Percentiles rank a stretch among this genome's conserved stretches.
phyloP scores from a whole-genome alignment of 352 stramenopile genomes.

The Aphanomyces stellatus region DNA sequence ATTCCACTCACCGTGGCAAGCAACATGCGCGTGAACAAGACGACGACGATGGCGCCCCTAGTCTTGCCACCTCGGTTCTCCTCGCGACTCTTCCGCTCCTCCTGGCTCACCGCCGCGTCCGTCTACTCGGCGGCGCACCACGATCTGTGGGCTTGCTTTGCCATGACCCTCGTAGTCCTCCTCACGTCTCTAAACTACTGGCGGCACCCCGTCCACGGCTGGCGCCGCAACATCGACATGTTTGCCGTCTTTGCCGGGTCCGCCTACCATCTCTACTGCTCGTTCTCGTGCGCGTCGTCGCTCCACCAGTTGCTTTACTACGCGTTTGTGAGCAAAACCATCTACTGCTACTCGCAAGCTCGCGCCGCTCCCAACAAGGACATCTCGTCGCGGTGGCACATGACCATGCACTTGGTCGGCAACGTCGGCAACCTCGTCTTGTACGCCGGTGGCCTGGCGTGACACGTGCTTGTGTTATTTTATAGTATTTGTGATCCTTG shows the following conservation, averaged over 20 bases:
- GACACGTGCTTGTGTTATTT: no score
- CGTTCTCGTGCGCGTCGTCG: slow-evolving; percentile 38
- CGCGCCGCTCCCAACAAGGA: slow-evolving; percentile 50
- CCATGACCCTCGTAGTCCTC: slow-evolving; percentile 54
- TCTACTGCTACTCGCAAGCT: slow-evolving; percentile 63
- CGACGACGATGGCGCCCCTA: slow-evolving; percentile 18
- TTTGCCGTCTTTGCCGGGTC: slow-evolving; percentile 45
- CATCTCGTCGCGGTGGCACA: slow-evolving; percentile 69
- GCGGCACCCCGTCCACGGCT: slow-evolving; percentile 60
- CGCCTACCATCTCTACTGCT: slow-evolving; percentile 58
- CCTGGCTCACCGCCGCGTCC: slow-evolving; percentile 58
- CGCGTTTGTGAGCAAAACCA: slow-evolving; percentile 54
- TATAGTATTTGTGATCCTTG: background rate
- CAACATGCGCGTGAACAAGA: background rate
- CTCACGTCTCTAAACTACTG: slow-evolving; percentile 83
- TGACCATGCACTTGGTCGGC: slow-evolving; percentile 60
- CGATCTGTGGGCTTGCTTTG: slow-evolving; percentile 57
- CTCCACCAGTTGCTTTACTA: slow-evolving; percentile 52
- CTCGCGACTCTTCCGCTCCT: slow-evolving; percentile 58
- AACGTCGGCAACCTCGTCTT: slow-evolving; percentile 72
- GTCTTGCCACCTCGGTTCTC: slow-evolving; percentile 65
- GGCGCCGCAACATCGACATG: slow-evolving; percentile 67
- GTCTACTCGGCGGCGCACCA: slow-evolving; percentile 38
- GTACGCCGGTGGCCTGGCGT: slow-evolving; percentile 45
- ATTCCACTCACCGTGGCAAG: no score